These are phyloP conservation scores for Neurospora sp. DNA, from an alignment of 495 filamentous ascomycete genomes.

Conservation along the genomic window DNA sequence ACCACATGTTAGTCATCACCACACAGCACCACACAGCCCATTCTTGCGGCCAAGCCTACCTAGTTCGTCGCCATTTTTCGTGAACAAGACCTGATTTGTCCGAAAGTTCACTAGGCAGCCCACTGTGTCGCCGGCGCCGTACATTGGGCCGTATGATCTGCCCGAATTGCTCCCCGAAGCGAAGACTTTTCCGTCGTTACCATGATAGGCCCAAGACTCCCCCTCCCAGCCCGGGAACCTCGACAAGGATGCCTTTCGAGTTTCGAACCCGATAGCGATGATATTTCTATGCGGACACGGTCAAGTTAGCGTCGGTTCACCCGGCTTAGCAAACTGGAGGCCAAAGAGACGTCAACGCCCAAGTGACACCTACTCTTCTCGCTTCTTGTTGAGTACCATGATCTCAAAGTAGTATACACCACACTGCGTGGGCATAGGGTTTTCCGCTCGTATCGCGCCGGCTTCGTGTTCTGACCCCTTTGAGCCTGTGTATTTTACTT, in stretches of 20 bases:
- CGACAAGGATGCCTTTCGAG: constrained; percentile 61
- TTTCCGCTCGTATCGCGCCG: constrained; percentile 72
- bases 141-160: constrained; percentile 66
- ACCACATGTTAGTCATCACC: constrained; percentile 8
- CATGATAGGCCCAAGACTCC: constrained; percentile 95
- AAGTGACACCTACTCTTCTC: constrained; percentile 64
- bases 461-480: constrained; percentile 59
- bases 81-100: constrained; percentile 82
- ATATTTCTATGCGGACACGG: constrained; percentile 41
- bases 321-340: neutral
- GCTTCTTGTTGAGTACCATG: constrained; percentile 70
- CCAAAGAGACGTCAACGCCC: neutral
- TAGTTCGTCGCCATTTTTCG: constrained; percentile 76
- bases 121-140: constrained; percentile 63
- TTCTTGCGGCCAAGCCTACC: constrained; percentile 38
- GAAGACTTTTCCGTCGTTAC: constrained; percentile 88
- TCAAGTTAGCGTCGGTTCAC: constrained; percentile 3
- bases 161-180: constrained; percentile 56
- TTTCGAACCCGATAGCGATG: constrained; percentile 85
- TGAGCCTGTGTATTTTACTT: constrained; percentile 59
- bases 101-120: constrained; percentile 93
- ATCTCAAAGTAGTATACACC: constrained; percentile 97
- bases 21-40: constrained; percentile 6
- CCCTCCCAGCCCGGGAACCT: constrained; percentile 89
- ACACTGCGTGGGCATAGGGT: constrained; percentile 83